phyloP scores from a whole-genome alignment of 495 filamentous ascomycete genomes.

The Trichocladium antarcticum region DNA sequence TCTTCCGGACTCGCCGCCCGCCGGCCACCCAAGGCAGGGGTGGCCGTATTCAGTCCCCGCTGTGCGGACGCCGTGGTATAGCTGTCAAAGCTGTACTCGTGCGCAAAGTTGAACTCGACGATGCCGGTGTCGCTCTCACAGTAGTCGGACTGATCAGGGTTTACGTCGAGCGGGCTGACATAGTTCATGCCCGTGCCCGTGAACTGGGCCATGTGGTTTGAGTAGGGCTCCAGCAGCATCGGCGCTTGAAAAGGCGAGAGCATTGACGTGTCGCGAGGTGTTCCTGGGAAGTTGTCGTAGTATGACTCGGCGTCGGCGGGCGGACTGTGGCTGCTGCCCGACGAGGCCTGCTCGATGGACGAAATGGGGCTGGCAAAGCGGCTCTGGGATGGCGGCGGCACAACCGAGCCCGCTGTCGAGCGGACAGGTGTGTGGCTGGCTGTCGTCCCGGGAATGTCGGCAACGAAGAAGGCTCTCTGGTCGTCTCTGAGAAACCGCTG shows the following conservation, averaged over 20 bases:
- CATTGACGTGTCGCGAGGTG: constrained; percentile 25
- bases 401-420: constrained; percentile 6
- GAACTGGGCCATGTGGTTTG: constrained; percentile 17
- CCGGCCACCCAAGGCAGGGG: not conserved
- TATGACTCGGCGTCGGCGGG: constrained; percentile 29
- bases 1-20: constrained; percentile 17
- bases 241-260: constrained; percentile 19
- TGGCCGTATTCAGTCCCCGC: not conserved
- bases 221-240: constrained; percentile 13
- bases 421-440: constrained; percentile 10
- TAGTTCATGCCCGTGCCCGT: constrained; percentile 20
- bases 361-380: constrained; percentile 28
- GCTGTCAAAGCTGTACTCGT: constrained; percentile 14
- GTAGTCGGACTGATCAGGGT: constrained; percentile 23
- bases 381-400: constrained; percentile 17
- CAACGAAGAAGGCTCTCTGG: constrained; percentile 16
- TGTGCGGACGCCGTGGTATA: constrained; percentile 10
- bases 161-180: constrained; percentile 33
- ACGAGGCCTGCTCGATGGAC: constrained; percentile 24
- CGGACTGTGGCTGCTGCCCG: constrained; percentile 29
- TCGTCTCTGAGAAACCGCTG: constrained; percentile 24
- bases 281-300: constrained; percentile 24
- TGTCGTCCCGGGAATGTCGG: constrained; percentile 1
- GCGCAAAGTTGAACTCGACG: constrained; percentile 9
- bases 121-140: constrained; percentile 21